A percentile compares a stretch with the other conserved stretches of the same genome.
Conservation (phyloP, 768 basidiomycete genomes). For the Lactifluus pinguis region DNA sequence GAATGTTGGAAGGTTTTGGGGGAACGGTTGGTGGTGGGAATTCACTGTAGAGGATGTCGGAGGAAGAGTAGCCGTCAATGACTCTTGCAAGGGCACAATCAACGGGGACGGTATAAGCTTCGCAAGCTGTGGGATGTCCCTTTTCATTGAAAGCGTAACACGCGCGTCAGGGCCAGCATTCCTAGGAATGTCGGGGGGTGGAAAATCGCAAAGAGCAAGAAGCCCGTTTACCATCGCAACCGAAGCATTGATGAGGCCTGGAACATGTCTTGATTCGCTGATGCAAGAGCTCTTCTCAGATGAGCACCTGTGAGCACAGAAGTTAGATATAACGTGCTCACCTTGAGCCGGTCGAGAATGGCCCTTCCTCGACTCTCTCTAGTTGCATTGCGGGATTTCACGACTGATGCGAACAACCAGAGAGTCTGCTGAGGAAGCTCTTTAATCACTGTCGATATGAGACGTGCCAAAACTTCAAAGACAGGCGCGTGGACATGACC, state of each 20-base stretch:
- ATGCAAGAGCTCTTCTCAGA: constrained; percentile 37
- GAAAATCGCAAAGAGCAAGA: constrained; percentile 53
- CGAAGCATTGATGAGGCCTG: constrained; percentile 37
- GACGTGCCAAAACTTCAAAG: constrained; percentile 45
- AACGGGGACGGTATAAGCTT: constrained; percentile 52
- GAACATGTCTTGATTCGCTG: constrained; percentile 39
- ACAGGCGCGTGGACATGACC: constrained; percentile 61
- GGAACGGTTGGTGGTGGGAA: constrained; percentile 73
- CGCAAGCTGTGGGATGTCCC: constrained; percentile 45
- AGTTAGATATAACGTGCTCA: constrained; percentile 24
- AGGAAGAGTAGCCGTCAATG: constrained; percentile 83
- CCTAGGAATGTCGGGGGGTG: constrained; percentile 29
- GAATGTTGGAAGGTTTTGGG: constrained; percentile 66
- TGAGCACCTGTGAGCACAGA: not conserved
- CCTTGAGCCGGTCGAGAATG: constrained; percentile 51
- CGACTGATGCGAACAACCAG: constrained; percentile 86
- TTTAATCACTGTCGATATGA: constrained; percentile 67
- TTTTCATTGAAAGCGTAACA: constrained; percentile 39
- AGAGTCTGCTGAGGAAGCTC: constrained; percentile 85
- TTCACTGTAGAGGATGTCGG: constrained; percentile 48
- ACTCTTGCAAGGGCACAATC: constrained; percentile 89
- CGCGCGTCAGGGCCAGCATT: constrained; percentile 22
- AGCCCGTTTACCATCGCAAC: constrained; percentile 60
- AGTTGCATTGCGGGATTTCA: constrained; percentile 66
- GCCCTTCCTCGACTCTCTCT: constrained; percentile 50